Evolutionary conservation across 2,329 filamentous ascomycete species (phyloP).

Genomic region (Neurospora crassa): DNA sequence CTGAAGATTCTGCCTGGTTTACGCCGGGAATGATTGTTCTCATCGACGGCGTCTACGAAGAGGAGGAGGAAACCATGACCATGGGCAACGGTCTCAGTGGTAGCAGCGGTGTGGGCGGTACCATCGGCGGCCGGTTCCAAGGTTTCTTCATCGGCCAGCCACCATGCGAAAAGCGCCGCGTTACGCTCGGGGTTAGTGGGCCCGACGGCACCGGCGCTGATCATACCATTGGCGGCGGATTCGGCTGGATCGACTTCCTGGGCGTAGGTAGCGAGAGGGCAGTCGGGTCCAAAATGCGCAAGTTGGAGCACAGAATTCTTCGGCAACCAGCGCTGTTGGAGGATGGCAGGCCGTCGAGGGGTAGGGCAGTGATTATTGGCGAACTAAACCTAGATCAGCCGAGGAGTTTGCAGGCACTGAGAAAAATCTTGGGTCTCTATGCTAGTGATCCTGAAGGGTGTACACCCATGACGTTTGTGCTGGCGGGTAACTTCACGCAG

Average conservation of each 20-base stretch:
- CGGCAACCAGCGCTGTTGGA: constrained; percentile 26
- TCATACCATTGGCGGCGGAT: constrained; percentile 64
- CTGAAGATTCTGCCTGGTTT: constrained; percentile 84
- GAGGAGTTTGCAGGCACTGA: constrained; percentile 69
- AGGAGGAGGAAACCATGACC: constrained; percentile 59
- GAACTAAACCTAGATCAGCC: constrained; percentile 83
- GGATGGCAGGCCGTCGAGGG: constrained; percentile 28
- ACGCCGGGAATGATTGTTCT: constrained; percentile 93
- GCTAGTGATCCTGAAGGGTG: constrained; percentile 52
- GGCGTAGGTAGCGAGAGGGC: constrained; percentile 85
- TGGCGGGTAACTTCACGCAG: constrained; percentile 76
- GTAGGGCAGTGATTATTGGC: constrained; percentile 64
- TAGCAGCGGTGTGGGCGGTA: constrained; percentile 75
- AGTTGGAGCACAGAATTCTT: constrained; percentile 62
- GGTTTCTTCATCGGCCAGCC: constrained; percentile 87
- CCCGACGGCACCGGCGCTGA: constrained; percentile 43
- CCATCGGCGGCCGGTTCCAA: constrained; percentile 84
- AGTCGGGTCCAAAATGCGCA: constrained; percentile 72
- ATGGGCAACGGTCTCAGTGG: constrained; percentile 62
- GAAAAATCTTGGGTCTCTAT: constrained; percentile 69
- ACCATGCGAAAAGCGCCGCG: constrained; percentile 74
- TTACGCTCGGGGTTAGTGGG: constrained; percentile 63
- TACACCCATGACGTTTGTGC: constrained; percentile 67
- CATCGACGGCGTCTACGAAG: constrained; percentile 92
- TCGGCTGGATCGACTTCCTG: constrained; percentile 96